Conservation (phyloP, 2,329 filamentous ascomycete genomes). For the Fusarium bactridioides region DNA sequence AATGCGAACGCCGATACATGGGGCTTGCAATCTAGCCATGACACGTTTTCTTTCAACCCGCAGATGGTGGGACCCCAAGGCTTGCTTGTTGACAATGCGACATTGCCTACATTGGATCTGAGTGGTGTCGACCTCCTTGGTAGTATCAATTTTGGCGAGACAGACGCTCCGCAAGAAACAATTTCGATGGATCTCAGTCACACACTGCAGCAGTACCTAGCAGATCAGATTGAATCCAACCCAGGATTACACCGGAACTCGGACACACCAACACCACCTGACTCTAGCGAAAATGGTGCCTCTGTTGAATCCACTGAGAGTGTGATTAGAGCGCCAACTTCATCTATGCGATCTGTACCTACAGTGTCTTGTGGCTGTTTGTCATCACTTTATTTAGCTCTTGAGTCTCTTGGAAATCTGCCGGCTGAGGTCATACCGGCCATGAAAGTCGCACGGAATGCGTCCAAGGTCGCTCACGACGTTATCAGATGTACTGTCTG, state of each 20-base stretch:
- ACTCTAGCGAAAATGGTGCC: constrained; percentile 37
- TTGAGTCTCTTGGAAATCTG: constrained; percentile 59
- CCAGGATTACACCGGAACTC: constrained; percentile 16
- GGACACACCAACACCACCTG: constrained; percentile 29
- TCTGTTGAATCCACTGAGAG: constrained; percentile 28
- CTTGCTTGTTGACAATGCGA: neutral
- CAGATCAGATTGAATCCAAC: constrained; percentile 28
- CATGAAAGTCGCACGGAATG: constrained; percentile 57
- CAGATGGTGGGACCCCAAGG: constrained; percentile 23
- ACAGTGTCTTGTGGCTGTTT: constrained; percentile 56
- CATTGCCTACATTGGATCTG: constrained; percentile 27
- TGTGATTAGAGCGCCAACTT: neutral
- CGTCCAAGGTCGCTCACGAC: constrained; percentile 58
- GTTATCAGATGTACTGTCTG: constrained; percentile 61
- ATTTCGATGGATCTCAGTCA: constrained; percentile 44
- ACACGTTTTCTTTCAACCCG: constrained; percentile 25
- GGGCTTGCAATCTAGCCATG: constrained; percentile 47
- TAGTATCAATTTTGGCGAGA: constrained; percentile 46
- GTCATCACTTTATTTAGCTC: constrained; percentile 58
- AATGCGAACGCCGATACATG: constrained; percentile 46
- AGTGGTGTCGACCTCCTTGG: constrained; percentile 43
- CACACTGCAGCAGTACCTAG: constrained; percentile 40
- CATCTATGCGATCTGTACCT: constrained; percentile 39
- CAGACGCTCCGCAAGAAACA: constrained; percentile 35
- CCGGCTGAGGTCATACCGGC: constrained; percentile 55